Evolutionary conservation across 345 rosid species (phyloP).

Genomic region (Salix suchowensis): DNA sequence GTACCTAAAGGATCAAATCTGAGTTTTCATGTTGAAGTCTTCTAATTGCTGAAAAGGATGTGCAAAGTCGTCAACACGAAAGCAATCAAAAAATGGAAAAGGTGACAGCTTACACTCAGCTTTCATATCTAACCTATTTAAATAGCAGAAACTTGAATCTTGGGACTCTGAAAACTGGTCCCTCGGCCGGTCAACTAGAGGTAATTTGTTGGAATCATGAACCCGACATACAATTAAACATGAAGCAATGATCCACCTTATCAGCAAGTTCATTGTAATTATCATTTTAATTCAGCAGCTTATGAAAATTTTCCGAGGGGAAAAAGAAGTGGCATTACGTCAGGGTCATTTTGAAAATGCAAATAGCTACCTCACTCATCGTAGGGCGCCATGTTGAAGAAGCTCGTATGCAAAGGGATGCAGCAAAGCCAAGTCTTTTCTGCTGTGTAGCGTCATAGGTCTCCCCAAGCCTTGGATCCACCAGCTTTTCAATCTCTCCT

Average conservation of each 20-base stretch:
- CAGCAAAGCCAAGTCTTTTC: constrained; percentile 65
- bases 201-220: constrained; percentile 14
- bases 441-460: constrained; percentile 52
- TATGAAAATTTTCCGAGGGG: too few species aligned
- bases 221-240: constrained; percentile 10
- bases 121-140: background rate
- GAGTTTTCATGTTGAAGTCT: constrained; percentile 17
- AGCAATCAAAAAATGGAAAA: constrained; percentile 12
- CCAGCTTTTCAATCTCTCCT: constrained; percentile 57
- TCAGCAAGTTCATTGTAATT: constrained; percentile 1
- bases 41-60: constrained; percentile 20
- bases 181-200: constrained; percentile 5
- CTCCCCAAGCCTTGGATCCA: constrained; percentile 77
- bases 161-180: background rate
- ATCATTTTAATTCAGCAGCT: background rate
- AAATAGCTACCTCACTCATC: constrained; percentile 63
- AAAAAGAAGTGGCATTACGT: background rate
- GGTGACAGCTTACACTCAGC: constrained; percentile 1
- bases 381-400: constrained; percentile 81
- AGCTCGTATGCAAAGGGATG: constrained; percentile 80
- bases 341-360: background rate
- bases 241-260: constrained; percentile 23
- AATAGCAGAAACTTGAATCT: background rate
- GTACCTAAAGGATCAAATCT: constrained; percentile 12
- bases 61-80: constrained; percentile 21